Conservation (phyloP, 345 rosid species). For the Syzygium aromaticum region DNA sequence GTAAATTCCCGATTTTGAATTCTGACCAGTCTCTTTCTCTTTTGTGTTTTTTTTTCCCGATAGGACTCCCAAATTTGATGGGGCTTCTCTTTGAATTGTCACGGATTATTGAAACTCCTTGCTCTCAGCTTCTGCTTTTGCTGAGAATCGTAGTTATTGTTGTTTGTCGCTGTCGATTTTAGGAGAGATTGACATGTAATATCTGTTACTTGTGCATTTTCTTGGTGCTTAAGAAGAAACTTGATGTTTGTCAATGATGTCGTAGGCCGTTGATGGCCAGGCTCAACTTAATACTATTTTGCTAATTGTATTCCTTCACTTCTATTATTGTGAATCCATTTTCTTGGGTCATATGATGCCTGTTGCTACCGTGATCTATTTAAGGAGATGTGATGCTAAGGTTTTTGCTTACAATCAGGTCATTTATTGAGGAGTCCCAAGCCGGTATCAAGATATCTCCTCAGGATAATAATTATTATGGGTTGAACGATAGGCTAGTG, state of each 20-base stretch:
- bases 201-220: background rate
- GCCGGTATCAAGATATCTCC: constrained; percentile 96
- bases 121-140: background rate
- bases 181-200: background rate
- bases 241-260: background rate
- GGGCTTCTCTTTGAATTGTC: background rate
- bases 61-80: background rate
- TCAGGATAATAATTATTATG: constrained; percentile 74
- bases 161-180: background rate
- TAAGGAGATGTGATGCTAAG: constrained; percentile 6
- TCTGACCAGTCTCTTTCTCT: background rate
- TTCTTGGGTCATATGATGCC: background rate
- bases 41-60: background rate
- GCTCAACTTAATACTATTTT: background rate
- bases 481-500: constrained; percentile 92
- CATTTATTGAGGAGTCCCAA: constrained; percentile 92
- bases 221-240: background rate
- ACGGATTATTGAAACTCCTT: background rate
- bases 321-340: background rate
- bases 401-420: constrained; percentile 40
- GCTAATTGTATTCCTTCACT: background rate
- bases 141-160: background rate
- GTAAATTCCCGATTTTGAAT: background rate
- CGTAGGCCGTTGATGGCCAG: background rate
- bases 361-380: background rate